Evolutionary conservation across 768 basidiomycete genomes (phyloP), one percentile per base, ranked within the genome.

Genomic region (Termitomyces sp.): DNA sequence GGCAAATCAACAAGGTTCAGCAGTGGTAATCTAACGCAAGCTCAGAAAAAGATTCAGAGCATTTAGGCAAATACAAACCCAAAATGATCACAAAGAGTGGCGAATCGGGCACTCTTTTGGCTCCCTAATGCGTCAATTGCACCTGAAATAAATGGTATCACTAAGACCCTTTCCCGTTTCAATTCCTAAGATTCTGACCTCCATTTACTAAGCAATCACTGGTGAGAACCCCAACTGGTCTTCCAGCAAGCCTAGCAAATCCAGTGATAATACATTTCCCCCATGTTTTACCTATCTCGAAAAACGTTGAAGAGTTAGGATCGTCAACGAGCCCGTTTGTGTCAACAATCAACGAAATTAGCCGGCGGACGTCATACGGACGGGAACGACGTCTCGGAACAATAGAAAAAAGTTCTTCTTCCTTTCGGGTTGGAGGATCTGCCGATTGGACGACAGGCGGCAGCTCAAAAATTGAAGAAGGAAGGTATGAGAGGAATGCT

Each of bases 1-100:
- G 75, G 75, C 49, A 74, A 68, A 50, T 76, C 75, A 22, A 76
- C 75, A 2, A 76, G 67, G 59, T 76, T 76, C 20, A 76, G 55
- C 12, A 76, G 65, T 1, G 74, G 75, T 27, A 76, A 60, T 2
- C 72, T 75, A 14, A 10, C 36, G 51, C 13, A 48, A 27, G 48
- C n/a, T 56, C 24, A 42, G 42, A 14, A 20, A 20, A 46, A 20
- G 14, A 1, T 4, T 14, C n/a, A 27, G 5, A 8, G 5, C 24
- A 42, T 14, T 13, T 26, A 14, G 27, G 31, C 10, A 8, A 24
- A 32, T 16, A 32, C 65, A 24, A 57, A 76, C 75, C 73, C 67
- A 47, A 76, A 75, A 51, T 76, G 75, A 55, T 74, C 69, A 59
- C 75, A 76, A n/a, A 76, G 63, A 27, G 64, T 74, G 8, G 67